Evolutionary conservation across 2,329 filamentous ascomycete species (phyloP).

Genomic region (Lachnellula suecica): DNA sequence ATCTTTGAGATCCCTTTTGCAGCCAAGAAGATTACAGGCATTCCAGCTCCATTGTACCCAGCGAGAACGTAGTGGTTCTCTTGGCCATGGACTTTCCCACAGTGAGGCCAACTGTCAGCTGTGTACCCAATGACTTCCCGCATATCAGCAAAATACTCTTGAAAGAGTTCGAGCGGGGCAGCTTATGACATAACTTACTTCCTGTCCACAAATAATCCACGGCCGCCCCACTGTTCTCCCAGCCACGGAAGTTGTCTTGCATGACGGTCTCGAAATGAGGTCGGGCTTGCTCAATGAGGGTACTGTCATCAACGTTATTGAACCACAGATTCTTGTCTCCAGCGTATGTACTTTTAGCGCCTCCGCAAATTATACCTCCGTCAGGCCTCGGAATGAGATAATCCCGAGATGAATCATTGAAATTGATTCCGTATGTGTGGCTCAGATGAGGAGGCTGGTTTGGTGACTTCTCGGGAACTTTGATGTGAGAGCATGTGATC

Average conservation of each 20-base stretch:
- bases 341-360: conserved; percentile 30
- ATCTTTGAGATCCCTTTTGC: conserved; percentile 42
- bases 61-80: conserved; percentile 42
- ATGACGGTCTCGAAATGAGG: conserved; percentile 49
- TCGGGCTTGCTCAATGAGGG: conserved; percentile 41
- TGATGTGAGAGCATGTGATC: conserved; percentile 37
- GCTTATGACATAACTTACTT: conserved; percentile 9
- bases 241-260: conserved; percentile 46
- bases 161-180: too few relatives aligned
- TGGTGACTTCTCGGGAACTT: conserved; percentile 19
- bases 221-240: conserved; percentile 42
- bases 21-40: conserved; percentile 44
- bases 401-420: conserved; percentile 5
- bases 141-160: too few relatives aligned
- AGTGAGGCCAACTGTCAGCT: conserved; percentile 39
- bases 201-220: conserved; percentile 30
- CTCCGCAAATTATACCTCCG: conserved; percentile 37
- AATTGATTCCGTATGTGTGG: conserved; percentile 40
- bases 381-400: conserved; percentile 31
- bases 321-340: conserved; percentile 39
- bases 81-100: conserved; percentile 42
- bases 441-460: conserved; percentile 32
- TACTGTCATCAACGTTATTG: conserved; percentile 44
- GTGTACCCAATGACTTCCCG: conserved; percentile 41
- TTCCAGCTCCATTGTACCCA: conserved; percentile 51